Base-by-base conservation (phyloP, 75 land plant species). In the Sequoiadendron giganteum region DNA sequence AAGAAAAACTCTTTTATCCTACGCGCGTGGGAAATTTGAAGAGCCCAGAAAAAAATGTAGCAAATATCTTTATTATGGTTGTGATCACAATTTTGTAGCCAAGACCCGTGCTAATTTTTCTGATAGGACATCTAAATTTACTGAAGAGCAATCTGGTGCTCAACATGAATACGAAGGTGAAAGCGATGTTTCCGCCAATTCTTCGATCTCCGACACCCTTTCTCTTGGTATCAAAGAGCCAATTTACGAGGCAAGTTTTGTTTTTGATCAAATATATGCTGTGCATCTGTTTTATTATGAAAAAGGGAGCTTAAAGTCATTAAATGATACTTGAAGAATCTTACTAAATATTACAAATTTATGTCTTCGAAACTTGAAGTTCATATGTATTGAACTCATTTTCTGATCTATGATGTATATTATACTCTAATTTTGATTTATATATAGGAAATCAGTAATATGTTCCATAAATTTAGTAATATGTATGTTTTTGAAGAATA, bases 221-320 rank as follows among this genome's bases (percentile, higher is more conserved):
- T 90, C 90, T 43, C 88, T 87, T 28, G 88, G 85, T 30, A 87
- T 90, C 88, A 90, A 84, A 45, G 90, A 90, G 43, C 88, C 90
- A 36, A 65, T 84, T 61, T 90, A 87, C 34, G 88, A 90, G 86
- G 90, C 84, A 68, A 55, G 15, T 55, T 28, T 55, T 5, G n/a
- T 54, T 73, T 68, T 25, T 3, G 0, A 13, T 34, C 10, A 30
- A 73, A 73, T 73, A 73, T 73, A 1, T 73, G 38, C 38, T 34
- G 15, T 73, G 3, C 76, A 0, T 72, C 36, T 10, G 7, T 72
- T 30, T 72, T 28, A 30, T 72, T 72, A 68, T 11, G 54, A 52
- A 52, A 11, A 52, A 52, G 54, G 11, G 54, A 52, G 15, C 13
- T 52, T 45, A n/a, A 45, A 45, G 54, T 52, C 54, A 11, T 49